Conservation (phyloP, 2,329 filamentous ascomycete genomes). For the Aspergillus quadricinctus region DNA sequence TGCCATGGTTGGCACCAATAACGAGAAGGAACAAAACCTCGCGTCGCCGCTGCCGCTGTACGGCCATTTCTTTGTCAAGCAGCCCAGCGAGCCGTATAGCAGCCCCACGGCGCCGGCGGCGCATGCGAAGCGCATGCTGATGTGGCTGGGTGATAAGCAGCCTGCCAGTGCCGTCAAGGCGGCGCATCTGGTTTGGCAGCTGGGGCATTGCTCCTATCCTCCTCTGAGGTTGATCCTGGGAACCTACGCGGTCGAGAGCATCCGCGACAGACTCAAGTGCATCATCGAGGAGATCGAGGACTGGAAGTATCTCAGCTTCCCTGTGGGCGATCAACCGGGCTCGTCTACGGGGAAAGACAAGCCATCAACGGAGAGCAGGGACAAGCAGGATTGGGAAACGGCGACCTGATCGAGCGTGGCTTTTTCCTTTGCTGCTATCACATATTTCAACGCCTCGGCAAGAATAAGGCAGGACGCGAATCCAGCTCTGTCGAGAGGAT, state of each 20-base stretch:
- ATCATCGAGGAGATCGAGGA: slow-evolving; percentile 95
- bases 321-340: slow-evolving; percentile 32
- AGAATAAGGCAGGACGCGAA: background rate
- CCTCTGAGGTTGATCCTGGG: slow-evolving; percentile 82
- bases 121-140: slow-evolving; percentile 85
- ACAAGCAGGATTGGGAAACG: background rate
- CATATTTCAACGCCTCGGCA: background rate
- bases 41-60: slow-evolving; percentile 66
- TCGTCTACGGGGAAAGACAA: slow-evolving; percentile 9
- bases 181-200: slow-evolving; percentile 88
- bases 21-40: slow-evolving; percentile 24
- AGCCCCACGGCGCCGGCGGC: slow-evolving; percentile 74
- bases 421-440: background rate
- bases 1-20: slow-evolving; percentile 13
- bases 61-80: slow-evolving; percentile 88
- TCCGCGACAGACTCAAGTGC: slow-evolving; percentile 79
- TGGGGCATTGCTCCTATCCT: slow-evolving; percentile 92
- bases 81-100: slow-evolving; percentile 75
- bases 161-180: slow-evolving; percentile 90
- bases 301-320: slow-evolving; percentile 81
- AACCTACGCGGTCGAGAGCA: slow-evolving; percentile 93
- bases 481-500: background rate
- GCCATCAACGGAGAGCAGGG: background rate
- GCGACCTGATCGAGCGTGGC: background rate
- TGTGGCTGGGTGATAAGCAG: slow-evolving; percentile 90